Evolutionary conservation across 2,329 filamentous ascomycete genomes (phyloP).

Genomic region (Epichloe gansuensis): DNA sequence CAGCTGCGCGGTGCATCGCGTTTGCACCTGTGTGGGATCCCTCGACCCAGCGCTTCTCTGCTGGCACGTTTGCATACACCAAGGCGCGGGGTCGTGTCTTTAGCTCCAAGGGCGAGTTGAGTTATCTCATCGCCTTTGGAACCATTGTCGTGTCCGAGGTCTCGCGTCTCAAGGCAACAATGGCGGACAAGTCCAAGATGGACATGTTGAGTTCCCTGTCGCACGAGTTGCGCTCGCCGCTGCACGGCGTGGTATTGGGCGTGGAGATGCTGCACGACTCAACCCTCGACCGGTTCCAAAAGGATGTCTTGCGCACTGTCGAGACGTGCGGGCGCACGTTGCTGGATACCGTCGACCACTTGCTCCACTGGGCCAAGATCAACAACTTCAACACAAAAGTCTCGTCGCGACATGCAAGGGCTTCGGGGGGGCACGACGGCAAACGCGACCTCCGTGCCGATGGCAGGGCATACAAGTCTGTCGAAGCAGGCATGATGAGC

Average conservation of each 20-base stretch:
- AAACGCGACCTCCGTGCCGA: slow-evolving; percentile 1
- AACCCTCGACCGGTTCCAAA: slow-evolving; percentile 30
- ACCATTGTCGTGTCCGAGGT: slow-evolving; percentile 45
- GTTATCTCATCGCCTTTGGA: slow-evolving; percentile 37
- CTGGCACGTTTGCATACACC: slow-evolving; percentile 38
- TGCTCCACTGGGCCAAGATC: slow-evolving; percentile 43
- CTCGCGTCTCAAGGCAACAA: slow-evolving; percentile 26
- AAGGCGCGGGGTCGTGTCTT: slow-evolving; percentile 29
- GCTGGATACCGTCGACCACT: slow-evolving; percentile 41
- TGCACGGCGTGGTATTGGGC: slow-evolving; percentile 46
- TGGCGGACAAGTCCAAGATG: slow-evolving; percentile 35
- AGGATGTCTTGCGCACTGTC: slow-evolving; percentile 33
- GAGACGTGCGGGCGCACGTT: slow-evolving; percentile 38
- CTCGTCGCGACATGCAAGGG: not conserved
- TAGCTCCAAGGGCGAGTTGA: slow-evolving; percentile 33
- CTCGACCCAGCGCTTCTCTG: slow-evolving; percentile 32
- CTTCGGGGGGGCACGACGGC: not conserved
- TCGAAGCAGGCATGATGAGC: slow-evolving; percentile 9
- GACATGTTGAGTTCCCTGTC: slow-evolving; percentile 47
- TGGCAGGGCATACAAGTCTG: not conserved
- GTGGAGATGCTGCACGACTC: slow-evolving; percentile 42
- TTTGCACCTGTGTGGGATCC: slow-evolving; percentile 37
- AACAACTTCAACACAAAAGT: slow-evolving; percentile 21
- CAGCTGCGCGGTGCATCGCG: slow-evolving; percentile 30
- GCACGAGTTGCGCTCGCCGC: slow-evolving; percentile 47